A percentile compares a stretch with the other conserved stretches of the same genome.
These are phyloP conservation scores for Westerdykella sp. DNA, from an alignment of 2,329 filamentous ascomycete genomes.

Conservation along the genomic window DNA sequence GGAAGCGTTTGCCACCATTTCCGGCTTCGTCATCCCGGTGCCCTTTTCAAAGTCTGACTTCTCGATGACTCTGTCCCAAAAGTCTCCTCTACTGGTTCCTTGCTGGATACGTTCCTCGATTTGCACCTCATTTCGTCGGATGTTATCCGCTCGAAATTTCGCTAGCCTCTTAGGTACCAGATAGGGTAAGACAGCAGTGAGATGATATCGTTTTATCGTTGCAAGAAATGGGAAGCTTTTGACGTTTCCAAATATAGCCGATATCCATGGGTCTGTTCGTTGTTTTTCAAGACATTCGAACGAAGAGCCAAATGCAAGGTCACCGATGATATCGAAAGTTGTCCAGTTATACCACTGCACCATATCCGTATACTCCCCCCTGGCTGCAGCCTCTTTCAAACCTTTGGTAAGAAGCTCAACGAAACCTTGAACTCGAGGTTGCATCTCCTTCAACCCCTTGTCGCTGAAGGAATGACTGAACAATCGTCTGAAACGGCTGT, in stretches of 20 bases:
- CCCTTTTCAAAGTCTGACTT: constrained; percentile 22
- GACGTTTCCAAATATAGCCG: constrained; percentile 15
- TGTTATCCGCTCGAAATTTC: constrained; percentile 1
- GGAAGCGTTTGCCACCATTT: constrained; percentile 25
- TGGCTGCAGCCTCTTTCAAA: constrained; percentile 16
- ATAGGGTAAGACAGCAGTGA: not conserved
- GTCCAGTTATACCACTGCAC: constrained; percentile 9
- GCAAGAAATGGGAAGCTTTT: constrained; percentile 11
- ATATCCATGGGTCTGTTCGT: constrained; percentile 27
- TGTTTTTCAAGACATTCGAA: constrained; percentile 19
- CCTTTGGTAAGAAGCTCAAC: constrained; percentile 30
- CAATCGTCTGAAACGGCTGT: constrained; percentile 19
- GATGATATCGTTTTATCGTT: constrained; percentile 12
- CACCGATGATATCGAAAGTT: constrained; percentile 30
- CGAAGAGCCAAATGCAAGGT: constrained; percentile 47
- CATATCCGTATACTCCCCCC: constrained; percentile 2
- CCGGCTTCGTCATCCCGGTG: constrained; percentile 21
- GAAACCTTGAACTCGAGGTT: constrained; percentile 29
- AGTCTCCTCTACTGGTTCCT: constrained; percentile 20
- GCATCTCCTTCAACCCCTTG: constrained; percentile 35
- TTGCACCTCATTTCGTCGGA: constrained; percentile 13
- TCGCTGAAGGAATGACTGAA: constrained; percentile 40
- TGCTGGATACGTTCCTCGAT: constrained; percentile 18
- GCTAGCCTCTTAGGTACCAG: constrained; percentile 2
- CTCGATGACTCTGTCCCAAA: constrained; percentile 15